phyloP scores from a whole-genome alignment of 2,329 filamentous ascomycete species.

The Lasiodiplodia hormozganensis region DNA sequence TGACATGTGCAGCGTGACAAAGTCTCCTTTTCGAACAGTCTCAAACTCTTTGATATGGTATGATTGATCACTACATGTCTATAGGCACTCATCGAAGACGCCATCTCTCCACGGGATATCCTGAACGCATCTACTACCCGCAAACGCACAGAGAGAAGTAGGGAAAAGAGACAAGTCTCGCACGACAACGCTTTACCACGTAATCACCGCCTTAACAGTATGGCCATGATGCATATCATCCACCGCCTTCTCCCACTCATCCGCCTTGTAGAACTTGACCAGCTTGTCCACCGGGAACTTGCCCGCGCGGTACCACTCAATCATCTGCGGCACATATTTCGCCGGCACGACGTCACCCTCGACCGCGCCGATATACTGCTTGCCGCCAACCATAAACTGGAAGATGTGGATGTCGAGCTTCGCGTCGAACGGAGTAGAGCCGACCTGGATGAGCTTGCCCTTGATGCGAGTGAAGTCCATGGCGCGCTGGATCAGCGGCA shows the following conservation, averaged over 20 bases:
- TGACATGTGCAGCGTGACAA: not conserved
- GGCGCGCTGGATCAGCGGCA: slow-evolving; percentile 49
- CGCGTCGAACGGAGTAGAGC: slow-evolving; percentile 50
- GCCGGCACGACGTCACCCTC: slow-evolving; percentile 52
- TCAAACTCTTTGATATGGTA: not conserved
- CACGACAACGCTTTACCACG: slow-evolving; percentile 39
- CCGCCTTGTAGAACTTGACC: slow-evolving; percentile 52
- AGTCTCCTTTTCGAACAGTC: not conserved
- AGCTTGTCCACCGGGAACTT: slow-evolving; percentile 57
- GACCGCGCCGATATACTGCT: slow-evolving; percentile 56
- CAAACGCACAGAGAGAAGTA: slow-evolving; percentile 46
- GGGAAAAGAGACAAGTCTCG: not conserved
- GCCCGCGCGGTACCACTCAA: slow-evolving; percentile 56
- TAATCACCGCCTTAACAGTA: slow-evolving; percentile 52
- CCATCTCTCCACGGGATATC: slow-evolving; percentile 56
- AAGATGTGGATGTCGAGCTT: slow-evolving; percentile 52
- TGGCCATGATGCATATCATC: slow-evolving; percentile 52
- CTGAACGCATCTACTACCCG: slow-evolving; percentile 66
- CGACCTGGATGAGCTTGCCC: slow-evolving; percentile 59
- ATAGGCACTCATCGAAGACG: slow-evolving; percentile 56
- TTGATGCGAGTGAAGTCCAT: slow-evolving; percentile 52
- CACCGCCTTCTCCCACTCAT: slow-evolving; percentile 50
- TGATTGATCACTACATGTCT: slow-evolving; percentile 38
- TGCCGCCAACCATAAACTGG: slow-evolving; percentile 56
- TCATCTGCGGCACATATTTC: slow-evolving; percentile 55